A percentile compares a stretch with the other conserved stretches of the same genome.
These are phyloP conservation scores for Pseudoturritis turrita DNA, from an alignment of 345 rosid genomes.

Conservation along the genomic window DNA sequence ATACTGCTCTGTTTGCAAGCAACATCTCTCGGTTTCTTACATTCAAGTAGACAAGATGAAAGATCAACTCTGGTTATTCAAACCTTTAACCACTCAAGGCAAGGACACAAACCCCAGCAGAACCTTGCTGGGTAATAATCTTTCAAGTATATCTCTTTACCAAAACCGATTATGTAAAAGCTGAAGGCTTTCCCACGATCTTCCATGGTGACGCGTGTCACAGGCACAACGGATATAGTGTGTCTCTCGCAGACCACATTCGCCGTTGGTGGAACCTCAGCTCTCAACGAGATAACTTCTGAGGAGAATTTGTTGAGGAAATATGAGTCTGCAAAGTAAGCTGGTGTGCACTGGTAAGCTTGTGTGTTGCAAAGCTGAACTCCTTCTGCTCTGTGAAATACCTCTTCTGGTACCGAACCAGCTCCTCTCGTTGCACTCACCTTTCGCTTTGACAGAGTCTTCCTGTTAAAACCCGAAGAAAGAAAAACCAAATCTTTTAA, in stretches of 20 bases:
- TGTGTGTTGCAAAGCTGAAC: conserved; percentile 93
- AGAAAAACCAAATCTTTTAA: background rate
- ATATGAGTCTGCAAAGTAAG: conserved; percentile 88
- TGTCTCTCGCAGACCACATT: conserved; percentile 93
- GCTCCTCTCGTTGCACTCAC: conserved; percentile 89
- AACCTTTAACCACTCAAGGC: conserved; percentile 82
- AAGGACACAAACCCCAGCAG: conserved; percentile 97
- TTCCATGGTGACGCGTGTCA: conserved; percentile 83
- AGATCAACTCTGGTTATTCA: conserved; percentile 14
- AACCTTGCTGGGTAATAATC: conserved; percentile 85
- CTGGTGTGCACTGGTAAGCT: conserved; percentile 84
- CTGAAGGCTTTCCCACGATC: conserved; percentile 69
- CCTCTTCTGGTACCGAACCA: conserved; percentile 91
- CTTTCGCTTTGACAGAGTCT: conserved; percentile 70
- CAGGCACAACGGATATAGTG: conserved; percentile 78
- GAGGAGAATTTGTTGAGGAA: conserved; percentile 90
- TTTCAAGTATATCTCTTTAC: conserved; percentile 83
- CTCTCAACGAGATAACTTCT: conserved; percentile 74
- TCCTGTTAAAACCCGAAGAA: conserved; percentile 44
- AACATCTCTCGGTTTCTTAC: background rate
- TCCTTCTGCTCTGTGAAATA: conserved; percentile 87
- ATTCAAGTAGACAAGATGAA: background rate
- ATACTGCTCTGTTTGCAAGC: background rate
- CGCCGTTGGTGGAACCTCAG: conserved; percentile 59
- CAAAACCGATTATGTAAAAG: conserved; percentile 80